Evolutionary conservation across 345 rosid genomes (phyloP).

Genomic region (Gossypium turneri): DNA sequence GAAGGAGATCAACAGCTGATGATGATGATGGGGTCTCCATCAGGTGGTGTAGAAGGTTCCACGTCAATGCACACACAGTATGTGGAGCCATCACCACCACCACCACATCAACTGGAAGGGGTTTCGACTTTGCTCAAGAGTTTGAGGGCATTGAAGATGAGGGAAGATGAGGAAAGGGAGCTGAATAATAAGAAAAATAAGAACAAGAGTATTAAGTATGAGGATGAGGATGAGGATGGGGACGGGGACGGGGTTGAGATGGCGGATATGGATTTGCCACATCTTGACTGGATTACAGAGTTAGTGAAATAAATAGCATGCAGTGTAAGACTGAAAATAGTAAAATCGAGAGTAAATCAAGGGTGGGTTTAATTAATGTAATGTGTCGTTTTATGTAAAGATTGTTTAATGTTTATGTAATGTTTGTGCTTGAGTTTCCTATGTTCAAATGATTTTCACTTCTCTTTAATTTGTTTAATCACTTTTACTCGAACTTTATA

Average conservation of each 20-base stretch:
- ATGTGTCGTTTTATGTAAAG: not conserved
- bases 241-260: not conserved
- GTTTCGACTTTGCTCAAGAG: slow-evolving; percentile 28
- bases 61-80: not conserved
- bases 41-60: not conserved
- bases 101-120: slow-evolving; percentile 4
- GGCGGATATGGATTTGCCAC: slow-evolving; percentile 22
- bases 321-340: not conserved
- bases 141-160: slow-evolving; percentile 33
- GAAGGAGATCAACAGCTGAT: slow-evolving; percentile 8
- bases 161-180: slow-evolving; percentile 22
- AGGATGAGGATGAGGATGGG: not conserved
- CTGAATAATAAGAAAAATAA: not conserved
- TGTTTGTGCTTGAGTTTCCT: not conserved
- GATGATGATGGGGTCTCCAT: slow-evolving; percentile 6
- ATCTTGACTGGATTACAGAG: slow-evolving; percentile 46
- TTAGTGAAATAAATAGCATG: slow-evolving; percentile 29
- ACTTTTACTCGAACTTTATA: no score
- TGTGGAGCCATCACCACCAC: not conserved
- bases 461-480: not conserved
- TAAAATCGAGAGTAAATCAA: not conserved
- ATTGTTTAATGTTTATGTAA: not conserved
- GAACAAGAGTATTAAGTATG: not conserved
- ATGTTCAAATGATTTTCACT: not conserved
- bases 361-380: not conserved